phyloP scores from a whole-genome alignment of 176 grass and related monocot species.

The Carex pumila region DNA sequence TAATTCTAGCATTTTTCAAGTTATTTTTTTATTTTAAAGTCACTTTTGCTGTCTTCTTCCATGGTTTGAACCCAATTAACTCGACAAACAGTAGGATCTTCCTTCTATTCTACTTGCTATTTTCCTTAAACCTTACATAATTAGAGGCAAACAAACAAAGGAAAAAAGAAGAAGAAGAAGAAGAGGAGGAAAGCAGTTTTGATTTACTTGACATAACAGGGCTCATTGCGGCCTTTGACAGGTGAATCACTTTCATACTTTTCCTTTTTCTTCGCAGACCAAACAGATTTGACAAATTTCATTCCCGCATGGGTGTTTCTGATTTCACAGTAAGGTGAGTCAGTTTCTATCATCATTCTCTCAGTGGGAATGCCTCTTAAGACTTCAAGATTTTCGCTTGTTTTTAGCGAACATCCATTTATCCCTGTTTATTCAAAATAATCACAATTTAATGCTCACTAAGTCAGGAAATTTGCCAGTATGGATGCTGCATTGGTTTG shows the following conservation, averaged over 20 bases:
- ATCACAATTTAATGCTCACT: not conserved
- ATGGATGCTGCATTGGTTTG: not conserved
- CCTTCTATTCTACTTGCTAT: not conserved
- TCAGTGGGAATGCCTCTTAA: conserved; percentile 64
- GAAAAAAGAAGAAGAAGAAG: not conserved
- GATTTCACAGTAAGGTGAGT: conserved; percentile 94
- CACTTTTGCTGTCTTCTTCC: not conserved
- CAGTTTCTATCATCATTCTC: conserved; percentile 94
- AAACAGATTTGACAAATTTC: conserved; percentile 72
- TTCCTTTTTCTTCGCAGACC: conserved; percentile 95
- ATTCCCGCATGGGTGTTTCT: conserved; percentile 89
- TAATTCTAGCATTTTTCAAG: not conserved
- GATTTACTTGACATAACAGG: conserved; percentile 83
- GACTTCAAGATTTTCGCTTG: conserved; percentile 73
- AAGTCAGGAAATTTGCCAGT: not conserved
- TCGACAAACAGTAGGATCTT: not conserved
- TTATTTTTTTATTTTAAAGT: not conserved
- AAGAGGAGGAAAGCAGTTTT: not conserved
- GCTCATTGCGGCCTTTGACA: conserved; percentile 87
- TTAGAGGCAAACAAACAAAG: not conserved
- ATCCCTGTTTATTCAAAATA: conserved; percentile 41
- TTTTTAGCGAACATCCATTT: conserved; percentile 89
- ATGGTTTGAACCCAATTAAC: not conserved
- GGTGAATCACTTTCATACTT: conserved; percentile 61
- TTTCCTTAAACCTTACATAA: not conserved